These are phyloP conservation scores for Dictyostelium brefeldianum DNA, from an alignment of 78 protist species.

Conservation along the genomic window DNA sequence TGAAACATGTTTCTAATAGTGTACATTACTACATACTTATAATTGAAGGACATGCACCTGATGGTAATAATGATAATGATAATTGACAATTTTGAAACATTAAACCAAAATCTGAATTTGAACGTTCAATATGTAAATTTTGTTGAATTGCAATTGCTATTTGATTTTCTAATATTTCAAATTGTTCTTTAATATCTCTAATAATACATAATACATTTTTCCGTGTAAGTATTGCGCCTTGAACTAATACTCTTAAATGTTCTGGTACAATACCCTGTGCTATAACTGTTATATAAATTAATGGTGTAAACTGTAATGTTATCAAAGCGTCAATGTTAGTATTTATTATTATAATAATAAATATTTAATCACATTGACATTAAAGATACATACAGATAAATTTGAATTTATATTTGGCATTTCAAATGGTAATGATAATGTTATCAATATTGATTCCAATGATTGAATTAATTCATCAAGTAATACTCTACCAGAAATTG, in stretches of 20 bases:
- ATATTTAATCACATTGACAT: not conserved
- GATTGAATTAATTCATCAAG: conserved; percentile 39
- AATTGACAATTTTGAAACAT: not conserved
- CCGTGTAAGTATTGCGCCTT: conserved; percentile 52
- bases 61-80: conserved; percentile 49
- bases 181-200: conserved; percentile 35
- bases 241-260: conserved; percentile 66
- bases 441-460: conserved; percentile 34
- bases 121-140: not conserved
- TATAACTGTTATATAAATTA: conserved; percentile 58
- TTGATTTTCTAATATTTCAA: conserved; percentile 54
- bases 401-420: conserved; percentile 3
- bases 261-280: conserved; percentile 73
- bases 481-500: conserved; percentile 52
- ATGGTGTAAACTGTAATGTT: conserved; percentile 61
- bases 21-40: conserved; percentile 12
- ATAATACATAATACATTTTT: conserved; percentile 38
- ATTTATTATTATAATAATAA: not conserved
- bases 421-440: conserved; percentile 50
- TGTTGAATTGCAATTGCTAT: conserved; percentile 27
- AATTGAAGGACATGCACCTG: conserved; percentile 55
- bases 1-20: not conserved
- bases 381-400: conserved; percentile 11
- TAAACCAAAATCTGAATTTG: not conserved
- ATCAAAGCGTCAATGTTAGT: not conserved